These are phyloP conservation scores for Neurospora tetraspora DNA, from an alignment of 495 filamentous ascomycete genomes.

Conservation along the genomic window DNA sequence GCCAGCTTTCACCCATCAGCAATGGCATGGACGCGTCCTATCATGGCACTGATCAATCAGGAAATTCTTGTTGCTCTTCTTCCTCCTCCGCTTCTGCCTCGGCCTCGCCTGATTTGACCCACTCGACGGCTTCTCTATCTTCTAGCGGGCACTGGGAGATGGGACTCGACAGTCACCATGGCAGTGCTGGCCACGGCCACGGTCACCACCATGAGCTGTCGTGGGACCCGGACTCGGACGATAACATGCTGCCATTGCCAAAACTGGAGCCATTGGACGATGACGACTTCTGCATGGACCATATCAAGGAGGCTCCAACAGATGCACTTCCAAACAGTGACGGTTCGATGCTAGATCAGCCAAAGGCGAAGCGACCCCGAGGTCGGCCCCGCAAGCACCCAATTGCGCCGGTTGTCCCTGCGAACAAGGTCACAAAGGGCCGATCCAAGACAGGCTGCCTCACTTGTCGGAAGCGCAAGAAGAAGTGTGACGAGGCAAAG, in stretches of 20 bases:
- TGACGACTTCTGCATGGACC: constrained; percentile 36
- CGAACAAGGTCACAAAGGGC: constrained; percentile 69
- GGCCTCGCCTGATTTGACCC: constrained; percentile 18
- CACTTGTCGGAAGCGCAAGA: constrained; percentile 84
- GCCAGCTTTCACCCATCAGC: constrained; percentile 42
- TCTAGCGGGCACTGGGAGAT: constrained; percentile 24
- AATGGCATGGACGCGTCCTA: constrained; percentile 32
- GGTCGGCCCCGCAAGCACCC: constrained; percentile 84
- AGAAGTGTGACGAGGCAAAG: constrained; percentile 96
- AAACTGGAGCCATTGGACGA: constrained; percentile 40
- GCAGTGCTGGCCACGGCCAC: constrained; percentile 7
- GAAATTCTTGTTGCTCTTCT: constrained; percentile 11
- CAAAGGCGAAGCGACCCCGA: constrained; percentile 48
- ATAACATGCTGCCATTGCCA: constrained; percentile 23
- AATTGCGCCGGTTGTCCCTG: constrained; percentile 35
- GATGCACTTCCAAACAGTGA: not conserved
- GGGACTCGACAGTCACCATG: constrained; percentile 2
- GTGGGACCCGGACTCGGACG: constrained; percentile 31
- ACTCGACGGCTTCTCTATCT: constrained; percentile 25
- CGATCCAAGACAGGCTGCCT: constrained; percentile 90
- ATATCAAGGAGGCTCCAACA: constrained; percentile 32
- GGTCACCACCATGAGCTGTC: constrained; percentile 19
- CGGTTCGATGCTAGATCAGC: constrained; percentile 16
- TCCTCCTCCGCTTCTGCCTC: constrained; percentile 24
- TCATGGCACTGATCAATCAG: constrained; percentile 13